Conservation (phyloP, 1,284 basidiomycete genomes). For the Ustilago bromivora region DNA sequence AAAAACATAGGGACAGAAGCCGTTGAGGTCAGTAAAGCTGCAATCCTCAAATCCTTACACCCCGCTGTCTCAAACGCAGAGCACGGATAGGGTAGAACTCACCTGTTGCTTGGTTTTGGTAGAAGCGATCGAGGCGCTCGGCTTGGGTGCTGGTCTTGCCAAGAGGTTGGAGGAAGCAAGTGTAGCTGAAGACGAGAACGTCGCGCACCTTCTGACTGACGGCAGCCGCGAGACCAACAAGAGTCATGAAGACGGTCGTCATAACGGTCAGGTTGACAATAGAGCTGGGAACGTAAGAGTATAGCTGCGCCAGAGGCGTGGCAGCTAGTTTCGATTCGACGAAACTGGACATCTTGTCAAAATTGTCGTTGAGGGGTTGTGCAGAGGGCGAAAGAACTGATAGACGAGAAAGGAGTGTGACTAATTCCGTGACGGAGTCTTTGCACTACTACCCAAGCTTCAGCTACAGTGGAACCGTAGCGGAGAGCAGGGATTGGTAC, state of each 20-base stretch:
- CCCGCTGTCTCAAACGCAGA: neutral
- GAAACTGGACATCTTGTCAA: conserved; percentile 25
- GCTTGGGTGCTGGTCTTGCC: conserved; percentile 67
- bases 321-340: conserved; percentile 25
- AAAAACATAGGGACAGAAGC: neutral
- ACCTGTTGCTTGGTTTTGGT: conserved; percentile 66
- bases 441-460: neutral
- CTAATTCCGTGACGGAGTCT: neutral
- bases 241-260: conserved; percentile 23
- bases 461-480: neutral
- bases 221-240: conserved; percentile 43
- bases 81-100: conserved; percentile 13
- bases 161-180: conserved; percentile 68
- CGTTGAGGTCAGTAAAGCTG: neutral
- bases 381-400: neutral
- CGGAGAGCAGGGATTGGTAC: neutral
- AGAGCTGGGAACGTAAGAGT: conserved; percentile 28
- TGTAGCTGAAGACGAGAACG: conserved; percentile 64
- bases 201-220: conserved; percentile 53
- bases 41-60: neutral
- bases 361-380: neutral
- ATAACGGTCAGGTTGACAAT: conserved; percentile 38
- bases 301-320: conserved; percentile 42
- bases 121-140: conserved; percentile 68
- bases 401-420: neutral